Percentiles rank a stretch among this genome's conserved stretches.
These are phyloP conservation scores for Didymella lethalis DNA, from an alignment of 2,329 filamentous ascomycete species.

Conservation along the genomic window DNA sequence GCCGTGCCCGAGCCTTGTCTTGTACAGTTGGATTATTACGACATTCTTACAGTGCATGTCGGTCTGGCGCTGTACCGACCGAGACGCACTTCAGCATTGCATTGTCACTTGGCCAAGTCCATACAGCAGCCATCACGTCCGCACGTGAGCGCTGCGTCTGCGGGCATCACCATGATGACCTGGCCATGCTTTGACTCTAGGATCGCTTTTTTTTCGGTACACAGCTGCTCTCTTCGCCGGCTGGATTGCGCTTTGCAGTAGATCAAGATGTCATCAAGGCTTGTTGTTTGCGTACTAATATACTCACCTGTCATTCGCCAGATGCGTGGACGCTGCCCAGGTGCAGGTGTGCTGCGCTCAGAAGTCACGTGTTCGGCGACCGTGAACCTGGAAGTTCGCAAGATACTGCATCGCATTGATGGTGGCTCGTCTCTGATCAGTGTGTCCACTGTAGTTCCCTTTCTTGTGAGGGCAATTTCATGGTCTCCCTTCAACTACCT, in stretches of 20 bases:
- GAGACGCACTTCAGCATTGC: neutral
- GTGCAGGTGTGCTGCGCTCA: neutral
- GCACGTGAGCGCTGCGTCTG: conserved; percentile 4
- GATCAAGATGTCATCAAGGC: no score
- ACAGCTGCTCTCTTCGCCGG: neutral
- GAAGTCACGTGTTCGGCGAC: neutral
- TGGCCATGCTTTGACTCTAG: neutral
- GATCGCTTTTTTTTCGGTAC: neutral
- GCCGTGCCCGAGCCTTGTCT: neutral
- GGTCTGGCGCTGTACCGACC: neutral
- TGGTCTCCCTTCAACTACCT: neutral
- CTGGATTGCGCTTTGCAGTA: neutral
- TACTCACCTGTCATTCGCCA: neutral
- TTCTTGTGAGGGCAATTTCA: neutral
- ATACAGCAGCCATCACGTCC: conserved; percentile 4
- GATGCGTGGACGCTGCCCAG: neutral
- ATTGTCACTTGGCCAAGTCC: neutral
- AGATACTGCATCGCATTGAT: neutral
- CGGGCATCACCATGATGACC: neutral
- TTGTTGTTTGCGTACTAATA: neutral
- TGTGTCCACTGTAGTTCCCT: no score
- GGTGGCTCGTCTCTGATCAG: neutral
- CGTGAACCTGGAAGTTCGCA: neutral
- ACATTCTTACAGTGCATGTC: neutral
- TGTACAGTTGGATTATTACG: neutral